A percentile compares a stretch with the other conserved stretches of the same genome.
phyloP scores from a whole-genome alignment of 2,329 filamentous ascomycete species.

The Tolypocladium album region DNA sequence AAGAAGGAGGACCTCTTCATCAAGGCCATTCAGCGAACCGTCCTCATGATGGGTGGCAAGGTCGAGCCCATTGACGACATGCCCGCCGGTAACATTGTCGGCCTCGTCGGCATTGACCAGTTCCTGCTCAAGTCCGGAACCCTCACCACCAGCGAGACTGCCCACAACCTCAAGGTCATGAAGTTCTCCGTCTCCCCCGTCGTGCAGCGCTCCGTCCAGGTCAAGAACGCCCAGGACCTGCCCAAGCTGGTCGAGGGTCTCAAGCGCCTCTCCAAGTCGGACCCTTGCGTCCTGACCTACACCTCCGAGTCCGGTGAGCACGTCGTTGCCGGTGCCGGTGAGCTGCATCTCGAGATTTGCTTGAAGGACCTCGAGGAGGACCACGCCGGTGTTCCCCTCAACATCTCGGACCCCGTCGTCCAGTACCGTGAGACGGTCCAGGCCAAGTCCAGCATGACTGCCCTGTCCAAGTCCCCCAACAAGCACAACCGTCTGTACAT shows the following conservation, averaged over 20 bases:
- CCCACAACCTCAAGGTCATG: constrained; percentile 99
- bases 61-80: constrained; percentile 98
- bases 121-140: constrained; percentile 99
- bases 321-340: constrained; percentile 97
- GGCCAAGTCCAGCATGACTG: constrained; percentile 80
- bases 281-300: constrained; percentile 90
- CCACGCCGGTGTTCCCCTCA: constrained; percentile 96
- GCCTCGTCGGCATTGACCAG: constrained; percentile 98
- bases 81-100: constrained; percentile 98
- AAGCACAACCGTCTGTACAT: constrained; percentile 99
- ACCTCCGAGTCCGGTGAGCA: constrained; percentile 95
- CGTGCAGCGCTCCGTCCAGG: constrained; percentile 95
- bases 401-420: constrained; percentile 96
- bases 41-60: constrained; percentile 99
- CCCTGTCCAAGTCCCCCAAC: constrained; percentile 99
- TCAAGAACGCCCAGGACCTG: constrained; percentile 99
- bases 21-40: constrained; percentile 99
- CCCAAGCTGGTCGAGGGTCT: constrained; percentile 99
- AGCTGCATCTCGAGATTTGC: constrained; percentile 99
- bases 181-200: constrained; percentile 99
- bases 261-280: constrained; percentile 99
- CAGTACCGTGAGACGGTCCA: constrained; percentile 95
- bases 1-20: constrained; percentile 99
- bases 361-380: constrained; percentile 99
- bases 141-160: constrained; percentile 90